These are phyloP conservation scores for Tuber calosporum DNA, from an alignment of 495 filamentous ascomycete species.

Conservation along the genomic window DNA sequence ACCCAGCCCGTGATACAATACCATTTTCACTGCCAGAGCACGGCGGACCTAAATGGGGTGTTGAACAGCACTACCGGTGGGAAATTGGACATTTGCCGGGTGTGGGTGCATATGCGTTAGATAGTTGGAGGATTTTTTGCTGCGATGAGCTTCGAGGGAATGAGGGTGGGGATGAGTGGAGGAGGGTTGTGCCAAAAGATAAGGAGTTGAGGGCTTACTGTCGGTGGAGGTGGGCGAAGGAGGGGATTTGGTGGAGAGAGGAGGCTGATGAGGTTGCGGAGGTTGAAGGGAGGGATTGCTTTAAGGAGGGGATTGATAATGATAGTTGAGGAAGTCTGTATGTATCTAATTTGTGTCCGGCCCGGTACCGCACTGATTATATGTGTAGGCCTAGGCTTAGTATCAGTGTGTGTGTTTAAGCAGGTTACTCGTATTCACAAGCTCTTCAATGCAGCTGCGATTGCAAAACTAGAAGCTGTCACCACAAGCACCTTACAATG, in stretches of 20 bases:
- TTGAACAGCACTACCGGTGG: slow-evolving; percentile 47
- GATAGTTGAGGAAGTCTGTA: neutral
- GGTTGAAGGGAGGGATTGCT: neutral
- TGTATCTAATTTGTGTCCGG: neutral
- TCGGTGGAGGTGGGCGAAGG: slow-evolving; percentile 83
- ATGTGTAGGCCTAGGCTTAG: neutral
- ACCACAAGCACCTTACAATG: neutral
- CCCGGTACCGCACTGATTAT: neutral
- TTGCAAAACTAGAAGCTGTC: neutral
- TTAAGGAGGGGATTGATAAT: neutral
- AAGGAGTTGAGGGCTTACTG: slow-evolving; percentile 85
- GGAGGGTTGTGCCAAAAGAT: slow-evolving; percentile 71
- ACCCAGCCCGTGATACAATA: slow-evolving; percentile 49
- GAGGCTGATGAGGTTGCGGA: slow-evolving; percentile 2
- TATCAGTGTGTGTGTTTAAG: neutral
- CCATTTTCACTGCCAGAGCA: slow-evolving; percentile 35
- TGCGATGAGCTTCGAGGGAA: slow-evolving; percentile 65
- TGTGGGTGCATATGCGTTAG: slow-evolving; percentile 76
- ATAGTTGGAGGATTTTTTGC: slow-evolving; percentile 93
- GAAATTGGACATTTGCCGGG: slow-evolving; percentile 82
- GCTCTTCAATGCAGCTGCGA: neutral
- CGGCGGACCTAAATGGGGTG: slow-evolving; percentile 25
- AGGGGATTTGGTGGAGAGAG: slow-evolving; percentile 68
- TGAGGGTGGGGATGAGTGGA: slow-evolving; percentile 68
- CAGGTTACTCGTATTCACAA: neutral